Conservation (phyloP, 306 rosid species). For the Vigna radiata region DNA sequence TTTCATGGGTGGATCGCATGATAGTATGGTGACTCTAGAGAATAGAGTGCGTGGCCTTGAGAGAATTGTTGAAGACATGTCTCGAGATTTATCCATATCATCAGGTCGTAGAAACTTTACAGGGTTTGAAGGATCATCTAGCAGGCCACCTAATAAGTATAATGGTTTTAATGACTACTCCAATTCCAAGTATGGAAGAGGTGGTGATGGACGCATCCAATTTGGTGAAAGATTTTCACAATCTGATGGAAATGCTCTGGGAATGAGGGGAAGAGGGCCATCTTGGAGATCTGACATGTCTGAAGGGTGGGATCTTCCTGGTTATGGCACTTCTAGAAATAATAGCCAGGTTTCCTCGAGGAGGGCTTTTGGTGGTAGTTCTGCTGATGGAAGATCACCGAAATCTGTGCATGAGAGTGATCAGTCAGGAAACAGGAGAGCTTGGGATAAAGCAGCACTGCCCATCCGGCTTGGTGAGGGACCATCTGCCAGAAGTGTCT, state of each 20-base stretch:
- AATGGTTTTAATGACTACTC: conserved; percentile 79
- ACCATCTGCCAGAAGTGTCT: conserved; percentile 98
- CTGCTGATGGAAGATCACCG: conserved; percentile 81
- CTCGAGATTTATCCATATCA: conserved; percentile 83
- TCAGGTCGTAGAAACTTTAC: conserved; percentile 84
- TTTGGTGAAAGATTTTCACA: conserved; percentile 81
- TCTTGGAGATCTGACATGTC: conserved; percentile 84
- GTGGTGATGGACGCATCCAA: conserved; percentile 73
- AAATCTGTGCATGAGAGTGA: conserved; percentile 80
- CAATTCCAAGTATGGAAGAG: conserved; percentile 80
- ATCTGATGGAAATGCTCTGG: conserved; percentile 71
- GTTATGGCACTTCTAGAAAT: conserved; percentile 74
- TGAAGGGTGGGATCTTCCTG: conserved; percentile 80
- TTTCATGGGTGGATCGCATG: conserved; percentile 99
- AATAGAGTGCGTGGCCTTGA: conserved; percentile 97
- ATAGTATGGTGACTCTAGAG: conserved; percentile 93
- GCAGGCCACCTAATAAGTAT: conserved; percentile 77
- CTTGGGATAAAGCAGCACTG: conserved; percentile 86
- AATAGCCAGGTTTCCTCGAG: conserved; percentile 80
- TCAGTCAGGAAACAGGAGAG: conserved; percentile 84
- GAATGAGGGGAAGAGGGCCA: conserved; percentile 85
- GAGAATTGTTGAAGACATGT: conserved; percentile 97
- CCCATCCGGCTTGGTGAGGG: conserved; percentile 91
- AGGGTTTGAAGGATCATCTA: conserved; percentile 84
- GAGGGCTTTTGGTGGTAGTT: conserved; percentile 72